Evolutionary conservation across 768 basidiomycete species (phyloP), one percentile per base, ranked within the genome.

Genomic region (Lanmaoa rubissima): DNA sequence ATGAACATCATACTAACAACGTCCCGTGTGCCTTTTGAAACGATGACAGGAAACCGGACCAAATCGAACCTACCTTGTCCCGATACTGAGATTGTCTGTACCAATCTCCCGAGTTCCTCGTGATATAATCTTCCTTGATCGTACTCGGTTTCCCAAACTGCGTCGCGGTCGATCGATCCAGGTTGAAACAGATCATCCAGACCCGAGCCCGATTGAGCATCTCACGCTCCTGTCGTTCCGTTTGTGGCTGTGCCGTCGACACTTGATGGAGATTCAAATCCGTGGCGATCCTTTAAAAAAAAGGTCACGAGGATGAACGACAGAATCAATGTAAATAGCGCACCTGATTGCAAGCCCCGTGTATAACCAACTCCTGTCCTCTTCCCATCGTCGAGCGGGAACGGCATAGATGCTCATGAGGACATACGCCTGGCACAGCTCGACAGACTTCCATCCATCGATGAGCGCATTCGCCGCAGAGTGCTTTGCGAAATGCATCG

Each of bases 121-220:
- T 83, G 60, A 88, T 83, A 53, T 81, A 87, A 66, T 94, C 91
- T 64, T 94, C 92, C 63, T 88, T 88, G 67, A 95, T 87, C 10
- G 91, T 92, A 13, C 86, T 87, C 3, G 92, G 91, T 71, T 94
- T 94, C 4, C 93, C 94, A 68, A 93, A 91, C 68, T 94, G 88
- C 3, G 89, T 93, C 2, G 91, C 87, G 3, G 88, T 87, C 28
- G 92, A 94, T 17, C 90, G 83, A 69, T 97, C 94, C 55, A 95
- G 70, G 67, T 92, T 91, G 74, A 88, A 94, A 69, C 91, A 94
- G 49, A 90, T 88, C 78, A 95, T 82, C 93, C 93, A 97, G 31
- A 88, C 85, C n/a, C 94, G 76, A 41, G 84, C 85, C 55, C 88
- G 84, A 69, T 97, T 95, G 64, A 94, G 73, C 35, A 90, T 80